Evolutionary conservation across 306 rosid genomes (phyloP), one percentile per base, ranked within the genome.

Genomic region (Sophora flavescens): DNA sequence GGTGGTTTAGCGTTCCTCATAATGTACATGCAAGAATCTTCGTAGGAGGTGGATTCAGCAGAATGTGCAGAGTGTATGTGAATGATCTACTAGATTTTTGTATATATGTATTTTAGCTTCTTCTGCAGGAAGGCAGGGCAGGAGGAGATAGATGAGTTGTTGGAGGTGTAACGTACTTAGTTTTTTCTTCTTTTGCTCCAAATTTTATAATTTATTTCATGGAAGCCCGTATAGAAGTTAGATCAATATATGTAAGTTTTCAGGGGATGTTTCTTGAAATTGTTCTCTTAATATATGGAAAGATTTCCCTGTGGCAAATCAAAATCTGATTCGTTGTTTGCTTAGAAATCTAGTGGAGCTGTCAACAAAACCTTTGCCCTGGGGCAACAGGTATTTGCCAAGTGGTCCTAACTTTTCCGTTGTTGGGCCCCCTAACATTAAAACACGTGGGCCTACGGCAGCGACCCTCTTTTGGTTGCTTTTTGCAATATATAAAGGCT

Each of bases 51-150:
- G n/a, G 77, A 80, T 38, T 72, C 74, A 50, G 82, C 78, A 62
- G 66, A 64, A 75, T 81, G 72, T 68, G 75, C 83, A 84, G 65
- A 65, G 74, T 45, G 75, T 58, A 51, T 64, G 71, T 52, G 74
- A 71, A 70, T 80, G 78, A 61, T 77, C 77, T 79, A 81, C 85
- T 75, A 76, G 89, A 77, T 80, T 50, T 95, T 50, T 95, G 97
- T 91, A 91, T 73, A 91, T 88, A 87, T 85, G 86, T 88, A 88
- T 77, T 86, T 71, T 84, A 82, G 88, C 83, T 80, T 86, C 83
- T 80, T 86, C 88, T 86, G 90, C 87, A 88, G 77, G 77, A 84
- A 90, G 82, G 96, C 93, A 83, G 91, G 80, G 83, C 82, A 71
- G 88, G 91, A 82, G 78, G 88, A 76, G 79, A 39, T 51, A 82